Conservation (phyloP, 2,329 filamentous ascomycete genomes). For the Colletotrichum zoysiae region DNA sequence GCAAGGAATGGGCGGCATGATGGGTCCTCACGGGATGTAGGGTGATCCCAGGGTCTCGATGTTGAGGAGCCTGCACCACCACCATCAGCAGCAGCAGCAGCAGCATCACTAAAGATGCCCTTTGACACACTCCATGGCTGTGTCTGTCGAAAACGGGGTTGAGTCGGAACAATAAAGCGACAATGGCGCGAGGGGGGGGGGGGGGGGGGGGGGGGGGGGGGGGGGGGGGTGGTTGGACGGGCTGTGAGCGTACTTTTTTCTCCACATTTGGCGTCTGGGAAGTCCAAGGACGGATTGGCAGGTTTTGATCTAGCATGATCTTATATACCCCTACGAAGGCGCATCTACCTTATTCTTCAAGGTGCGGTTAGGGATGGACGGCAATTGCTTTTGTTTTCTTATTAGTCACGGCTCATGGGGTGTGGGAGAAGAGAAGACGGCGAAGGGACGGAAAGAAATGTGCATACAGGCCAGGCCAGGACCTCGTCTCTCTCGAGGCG, state of each 20-base stretch:
- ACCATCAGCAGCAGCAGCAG: too few relatives aligned
- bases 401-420: constrained; percentile 3
- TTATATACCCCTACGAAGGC: constrained; percentile 43
- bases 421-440: not conserved
- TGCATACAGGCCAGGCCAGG: constrained; percentile 25
- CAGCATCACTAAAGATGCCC: not conserved
- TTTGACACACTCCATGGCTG: not conserved
- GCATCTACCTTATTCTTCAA: constrained; percentile 36
- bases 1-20: constrained; percentile 68
- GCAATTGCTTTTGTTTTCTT: constrained; percentile 7
- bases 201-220: not conserved
- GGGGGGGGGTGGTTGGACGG: not conserved
- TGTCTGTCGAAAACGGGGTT: not conserved
- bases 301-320: constrained; percentile 39
- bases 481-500: not conserved
- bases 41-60: not conserved
- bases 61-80: not conserved
- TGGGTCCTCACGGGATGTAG: constrained; percentile 64
- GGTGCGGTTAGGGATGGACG: constrained; percentile 39
- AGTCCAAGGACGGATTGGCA: constrained; percentile 16
- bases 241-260: constrained; percentile 36
- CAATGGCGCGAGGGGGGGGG: not conserved
- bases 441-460: constrained; percentile 25
- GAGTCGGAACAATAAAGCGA: not conserved
- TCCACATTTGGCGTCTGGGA: constrained; percentile 30